phyloP scores from a whole-genome alignment of 495 filamentous ascomycete genomes.

The Pseudevernia furfuracea region DNA sequence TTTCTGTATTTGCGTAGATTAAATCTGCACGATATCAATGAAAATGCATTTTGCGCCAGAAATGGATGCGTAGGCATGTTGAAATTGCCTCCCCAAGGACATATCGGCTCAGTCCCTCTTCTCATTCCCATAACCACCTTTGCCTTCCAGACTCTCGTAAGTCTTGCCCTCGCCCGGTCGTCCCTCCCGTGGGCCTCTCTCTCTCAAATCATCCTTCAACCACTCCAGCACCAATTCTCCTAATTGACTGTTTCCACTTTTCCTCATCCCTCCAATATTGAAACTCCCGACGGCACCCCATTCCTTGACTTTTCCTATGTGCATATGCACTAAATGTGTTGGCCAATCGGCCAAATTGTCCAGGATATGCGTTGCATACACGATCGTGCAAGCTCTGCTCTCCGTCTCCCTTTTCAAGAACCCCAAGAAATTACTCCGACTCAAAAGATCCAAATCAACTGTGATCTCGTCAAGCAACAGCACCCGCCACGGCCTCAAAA shows the following conservation, averaged over 20 bases:
- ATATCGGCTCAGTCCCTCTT: conserved; percentile 35
- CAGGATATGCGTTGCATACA: conserved; percentile 96
- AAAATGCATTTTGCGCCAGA: neutral
- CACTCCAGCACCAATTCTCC: conserved; percentile 82
- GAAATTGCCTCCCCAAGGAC: conserved; percentile 12
- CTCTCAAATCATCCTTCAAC: conserved; percentile 74
- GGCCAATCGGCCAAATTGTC: conserved; percentile 92
- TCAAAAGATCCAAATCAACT: conserved; percentile 87
- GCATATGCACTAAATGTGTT: conserved; percentile 92
- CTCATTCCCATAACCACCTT: conserved; percentile 80
- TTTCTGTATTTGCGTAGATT: conserved; percentile 30
- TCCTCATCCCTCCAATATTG: conserved; percentile 37
- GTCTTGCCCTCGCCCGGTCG: conserved; percentile 58
- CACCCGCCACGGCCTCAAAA: conserved; percentile 87
- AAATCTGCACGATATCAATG: neutral
- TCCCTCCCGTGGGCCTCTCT: conserved; percentile 67
- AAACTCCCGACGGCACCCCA: conserved; percentile 64
- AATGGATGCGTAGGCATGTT: conserved; percentile 12
- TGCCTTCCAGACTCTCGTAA: conserved; percentile 55
- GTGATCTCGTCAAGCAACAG: conserved; percentile 95
- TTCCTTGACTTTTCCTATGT: conserved; percentile 73
- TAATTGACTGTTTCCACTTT: conserved; percentile 61
- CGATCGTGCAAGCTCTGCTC: conserved; percentile 72
- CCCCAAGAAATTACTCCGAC: conserved; percentile 71
- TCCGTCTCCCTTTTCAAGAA: conserved; percentile 87